Evolutionary conservation across 73 alveolate genomes (phyloP), one percentile per base, ranked within the genome.

Genomic region (Breviolum minutum): DNA sequence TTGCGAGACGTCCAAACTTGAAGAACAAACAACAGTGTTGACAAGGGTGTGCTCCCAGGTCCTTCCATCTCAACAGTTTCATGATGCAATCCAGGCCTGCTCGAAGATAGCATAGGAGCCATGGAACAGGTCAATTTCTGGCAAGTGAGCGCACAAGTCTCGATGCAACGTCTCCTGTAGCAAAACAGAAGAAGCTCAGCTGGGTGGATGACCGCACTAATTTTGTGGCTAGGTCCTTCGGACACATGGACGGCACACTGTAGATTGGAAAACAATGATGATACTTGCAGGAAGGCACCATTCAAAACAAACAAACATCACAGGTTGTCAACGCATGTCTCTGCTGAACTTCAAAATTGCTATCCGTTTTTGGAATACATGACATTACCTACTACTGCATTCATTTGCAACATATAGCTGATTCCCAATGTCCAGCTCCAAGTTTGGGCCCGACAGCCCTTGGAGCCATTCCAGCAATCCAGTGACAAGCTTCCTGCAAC

Each of bases 91-190:
- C 10, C 94, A 6, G 26, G 30, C 94, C 94, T 86, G 77, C 19
- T 86, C 94, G 27, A 86, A 86, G 63, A 86, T 12, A 63, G 70
- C 63, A 63, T 86, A 86, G 63, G 94, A 11, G 48, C 94, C 94
- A 86, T 86, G 22, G 22, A 63, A 79, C 54, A 29, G 26, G 80
- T 86, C 62, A 13, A 86, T 20, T 63, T 86, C 94, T 17, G 79
- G 80, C n/a, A 86, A 16, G 27, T 86, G 94, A 3, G 80, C n/a
- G 80, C 79, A 27, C 80, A 86, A 27, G 14, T 61, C 94, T 26
- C 13, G 30, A 61, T 86, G 80, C 27, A 86, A 63, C 79, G 62
- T 11, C 14, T 86, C 94, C 94, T 86, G 66, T 17, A 48, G 63
- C 62, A 6, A 24, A 20, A 24, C 26, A 20, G 27, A 54, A 7